Evolutionary conservation across 441 rosid species (phyloP).

Genomic region (Euphorbia schlechtendalii): DNA sequence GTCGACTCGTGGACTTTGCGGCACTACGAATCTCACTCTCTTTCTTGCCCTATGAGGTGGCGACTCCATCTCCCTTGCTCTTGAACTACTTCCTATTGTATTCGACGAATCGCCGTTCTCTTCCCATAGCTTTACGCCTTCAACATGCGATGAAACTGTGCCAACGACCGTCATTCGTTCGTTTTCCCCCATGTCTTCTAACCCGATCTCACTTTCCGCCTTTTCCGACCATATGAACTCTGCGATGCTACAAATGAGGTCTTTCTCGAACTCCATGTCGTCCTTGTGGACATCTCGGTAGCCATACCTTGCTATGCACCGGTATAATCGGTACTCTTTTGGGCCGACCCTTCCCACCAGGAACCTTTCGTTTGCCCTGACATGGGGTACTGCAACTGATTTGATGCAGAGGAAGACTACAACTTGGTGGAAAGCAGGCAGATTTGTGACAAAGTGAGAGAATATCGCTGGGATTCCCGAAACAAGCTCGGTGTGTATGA

Average conservation of each 20-base stretch:
- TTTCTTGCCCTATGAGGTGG: conserved; percentile 34
- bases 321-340: conserved; percentile 53
- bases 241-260: conserved; percentile 63
- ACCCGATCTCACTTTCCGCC: conserved; percentile 20
- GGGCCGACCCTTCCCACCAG: conserved; percentile 85
- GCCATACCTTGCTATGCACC: conserved; percentile 90
- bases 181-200: conserved; percentile 23
- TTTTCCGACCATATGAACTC: conserved; percentile 69
- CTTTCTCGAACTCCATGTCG: conserved; percentile 66
- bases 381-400: conserved; percentile 82
- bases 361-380: conserved; percentile 75
- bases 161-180: conserved; percentile 70
- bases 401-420: conserved; percentile 80
- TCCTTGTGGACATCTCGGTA: conserved; percentile 75
- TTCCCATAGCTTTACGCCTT: conserved; percentile 47
- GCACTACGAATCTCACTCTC: conserved; percentile 65
- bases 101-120: conserved; percentile 29
- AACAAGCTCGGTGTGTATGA: conserved; percentile 74
- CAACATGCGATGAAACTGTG: conserved; percentile 50
- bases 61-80: conserved; percentile 26
- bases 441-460: conserved; percentile 86
- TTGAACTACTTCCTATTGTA: conserved; percentile 26
- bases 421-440: conserved; percentile 87
- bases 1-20: conserved; percentile 52
- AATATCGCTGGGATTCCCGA: conserved; percentile 82